Evolutionary conservation across 768 basidiomycete genomes (phyloP).

Genomic region (Rhodotorula babjevae): DNA sequence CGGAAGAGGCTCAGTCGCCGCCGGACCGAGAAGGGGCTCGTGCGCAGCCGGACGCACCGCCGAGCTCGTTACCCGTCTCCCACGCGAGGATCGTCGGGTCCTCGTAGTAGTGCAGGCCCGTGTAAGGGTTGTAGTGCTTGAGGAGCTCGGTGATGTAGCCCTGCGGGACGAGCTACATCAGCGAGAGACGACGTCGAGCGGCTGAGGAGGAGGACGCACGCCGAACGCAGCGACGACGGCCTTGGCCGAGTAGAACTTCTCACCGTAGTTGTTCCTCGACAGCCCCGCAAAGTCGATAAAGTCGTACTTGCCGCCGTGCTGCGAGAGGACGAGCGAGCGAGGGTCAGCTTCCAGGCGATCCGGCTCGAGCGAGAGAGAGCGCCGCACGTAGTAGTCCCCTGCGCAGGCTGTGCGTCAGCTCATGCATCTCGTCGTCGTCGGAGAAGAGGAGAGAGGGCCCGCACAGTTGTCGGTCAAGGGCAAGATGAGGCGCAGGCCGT

Average conservation of each 20-base stretch:
- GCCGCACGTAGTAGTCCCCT: not conserved
- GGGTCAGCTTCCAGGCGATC: too few species aligned
- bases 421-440: not conserved
- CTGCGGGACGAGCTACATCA: not conserved
- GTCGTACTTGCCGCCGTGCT: slow-evolving; percentile 27
- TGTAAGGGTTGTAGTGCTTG: slow-evolving; percentile 38
- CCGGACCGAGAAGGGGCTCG: not conserved
- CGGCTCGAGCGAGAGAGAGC: too few species aligned
- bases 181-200: too few species aligned
- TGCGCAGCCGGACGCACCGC: not conserved
- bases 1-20: not conserved
- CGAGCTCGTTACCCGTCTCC: slow-evolving; percentile 43
- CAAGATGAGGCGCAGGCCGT: slow-evolving; percentile 38
- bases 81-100: slow-evolving; percentile 43
- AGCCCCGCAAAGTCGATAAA: slow-evolving; percentile 34
- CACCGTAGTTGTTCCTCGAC: slow-evolving; percentile 19
- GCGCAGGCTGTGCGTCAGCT: not conserved
- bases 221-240: not conserved
- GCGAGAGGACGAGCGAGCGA: too few species aligned
- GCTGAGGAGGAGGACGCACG: not conserved
- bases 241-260: slow-evolving; percentile 29
- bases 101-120: slow-evolving; percentile 18
- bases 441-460: not conserved
- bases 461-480: slow-evolving; percentile 31
- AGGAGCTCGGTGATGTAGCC: slow-evolving; percentile 34